Conservation (phyloP, 83 land plant species). For the Picea abies region DNA sequence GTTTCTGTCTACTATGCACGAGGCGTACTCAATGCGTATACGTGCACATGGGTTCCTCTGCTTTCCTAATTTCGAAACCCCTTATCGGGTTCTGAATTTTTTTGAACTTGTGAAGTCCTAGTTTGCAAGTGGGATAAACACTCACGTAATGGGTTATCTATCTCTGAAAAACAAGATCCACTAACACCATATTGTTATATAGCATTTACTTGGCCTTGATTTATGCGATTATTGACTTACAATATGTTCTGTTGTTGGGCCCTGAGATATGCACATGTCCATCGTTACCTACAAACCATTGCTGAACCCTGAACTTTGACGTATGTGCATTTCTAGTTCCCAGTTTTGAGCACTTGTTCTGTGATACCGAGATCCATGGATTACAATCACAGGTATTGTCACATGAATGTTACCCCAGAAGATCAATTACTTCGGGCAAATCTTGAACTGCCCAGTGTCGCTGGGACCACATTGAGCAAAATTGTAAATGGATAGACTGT, state of each 20-base stretch:
- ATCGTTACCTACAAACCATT: neutral
- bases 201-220: constrained; percentile 2
- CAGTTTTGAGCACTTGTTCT: too few species aligned
- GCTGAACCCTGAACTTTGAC: too few species aligned
- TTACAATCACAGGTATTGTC: too few species aligned
- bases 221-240: neutral
- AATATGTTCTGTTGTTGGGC: neutral
- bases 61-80: neutral
- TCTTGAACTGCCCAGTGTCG: too few species aligned
- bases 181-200: neutral
- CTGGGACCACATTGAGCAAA: too few species aligned
- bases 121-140: neutral
- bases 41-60: neutral
- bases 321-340: too few species aligned
- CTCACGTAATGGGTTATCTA: neutral
- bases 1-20: neutral
- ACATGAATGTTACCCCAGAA: too few species aligned
- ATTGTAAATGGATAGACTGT: too few species aligned
- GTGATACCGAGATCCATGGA: too few species aligned
- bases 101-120: neutral
- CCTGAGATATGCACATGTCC: neutral
- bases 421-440: too few species aligned
- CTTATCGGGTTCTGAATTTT: neutral
- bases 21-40: neutral
- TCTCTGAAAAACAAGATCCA: neutral